Evolutionary conservation across 2,329 filamentous ascomycete genomes (phyloP), one percentile per base, ranked within the genome.

Genomic region (Fusarium hainanense): DNA sequence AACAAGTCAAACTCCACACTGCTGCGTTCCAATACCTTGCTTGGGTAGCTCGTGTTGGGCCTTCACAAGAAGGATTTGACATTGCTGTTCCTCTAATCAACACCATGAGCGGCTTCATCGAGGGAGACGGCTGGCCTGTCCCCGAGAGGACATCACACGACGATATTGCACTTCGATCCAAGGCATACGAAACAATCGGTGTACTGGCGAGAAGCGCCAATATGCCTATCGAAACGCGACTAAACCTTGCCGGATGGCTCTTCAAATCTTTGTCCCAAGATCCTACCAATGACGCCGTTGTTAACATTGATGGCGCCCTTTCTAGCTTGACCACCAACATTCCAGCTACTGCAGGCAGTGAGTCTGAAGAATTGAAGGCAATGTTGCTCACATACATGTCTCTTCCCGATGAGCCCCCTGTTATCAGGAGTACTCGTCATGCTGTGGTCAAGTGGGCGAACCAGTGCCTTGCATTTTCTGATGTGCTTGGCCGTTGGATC

Each of bases 181-280:
- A 92, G 75, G 94, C 92, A 3, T 98, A 98, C 78, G 95, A 98
- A 78, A 94, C 93, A 1, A 93, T 98, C 41, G 96, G 95, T 1
- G 87, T 96, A 16, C 80, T 98, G 25, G 90, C 92, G 57, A 89
- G 90, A 69, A 88, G 87, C 6, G 87, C 90, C 6, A 80, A 85
- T 4, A 86, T 88, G 71, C 82, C 89, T 6, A 74, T 88, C 14
- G 80, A 80, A 41, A 83, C 85, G 84, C 74, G 88, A 84, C 58
- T 86, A 32, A 68, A 82, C 88, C 51, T 88, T 88, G 70, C 88
- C 1, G 62, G 87, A 52, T 98, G 93, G 92, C 85, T 98, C 1
- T 97, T 98, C 75, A 87, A 87, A 27, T 95, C 94, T 1, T 83
- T 98, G 5, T 90, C 91, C 13, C 90, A 94, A 70, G 95, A 98